Percentiles rank a stretch among this genome's conserved stretches.
Evolutionary conservation across 2,329 filamentous ascomycete genomes (phyloP).

Genomic region (Acrodontium crateriforme): DNA sequence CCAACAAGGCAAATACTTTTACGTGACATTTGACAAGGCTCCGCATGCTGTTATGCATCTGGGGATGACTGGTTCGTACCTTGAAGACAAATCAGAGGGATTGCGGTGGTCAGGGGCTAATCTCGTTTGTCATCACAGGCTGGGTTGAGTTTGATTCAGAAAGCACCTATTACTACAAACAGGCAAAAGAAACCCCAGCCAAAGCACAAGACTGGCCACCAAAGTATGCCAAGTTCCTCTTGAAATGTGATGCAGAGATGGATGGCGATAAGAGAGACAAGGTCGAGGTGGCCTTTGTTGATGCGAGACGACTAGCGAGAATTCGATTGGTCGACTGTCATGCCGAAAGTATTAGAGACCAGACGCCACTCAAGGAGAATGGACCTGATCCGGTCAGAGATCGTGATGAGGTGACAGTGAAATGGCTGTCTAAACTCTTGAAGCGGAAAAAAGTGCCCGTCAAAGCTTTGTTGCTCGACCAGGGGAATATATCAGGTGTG

Average conservation of each 20-base stretch:
- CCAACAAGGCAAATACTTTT: constrained; percentile 96
- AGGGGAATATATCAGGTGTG: constrained; percentile 77
- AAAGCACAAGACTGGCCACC: constrained; percentile 61
- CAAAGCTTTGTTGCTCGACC: constrained; percentile 79
- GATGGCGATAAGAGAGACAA: constrained; percentile 25
- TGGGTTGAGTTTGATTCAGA: constrained; percentile 82
- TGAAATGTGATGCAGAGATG: constrained; percentile 39
- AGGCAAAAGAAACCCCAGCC: constrained; percentile 35
- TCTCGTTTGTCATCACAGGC: too few species aligned
- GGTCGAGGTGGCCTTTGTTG: constrained; percentile 65
- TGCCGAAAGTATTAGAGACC: constrained; percentile 58
- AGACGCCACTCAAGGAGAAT: constrained; percentile 74
- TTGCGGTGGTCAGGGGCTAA: too few species aligned
- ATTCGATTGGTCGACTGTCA: constrained; percentile 72
- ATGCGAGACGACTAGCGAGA: constrained; percentile 63
- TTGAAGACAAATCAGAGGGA: too few species aligned
- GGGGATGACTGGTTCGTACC: constrained; percentile 37
- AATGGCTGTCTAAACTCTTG: constrained; percentile 61
- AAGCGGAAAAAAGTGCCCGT: constrained; percentile 67
- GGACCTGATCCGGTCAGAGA: constrained; percentile 87
- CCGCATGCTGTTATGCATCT: constrained; percentile 58
- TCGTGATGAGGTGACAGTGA: constrained; percentile 58
- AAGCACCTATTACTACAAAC: constrained; percentile 67
- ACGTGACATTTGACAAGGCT: constrained; percentile 61
- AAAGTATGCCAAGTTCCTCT: constrained; percentile 72